A percentile compares a stretch with the other conserved stretches of the same genome.
Conservation (phyloP, 73 alveolate species). For the Halteria grandinella region DNA sequence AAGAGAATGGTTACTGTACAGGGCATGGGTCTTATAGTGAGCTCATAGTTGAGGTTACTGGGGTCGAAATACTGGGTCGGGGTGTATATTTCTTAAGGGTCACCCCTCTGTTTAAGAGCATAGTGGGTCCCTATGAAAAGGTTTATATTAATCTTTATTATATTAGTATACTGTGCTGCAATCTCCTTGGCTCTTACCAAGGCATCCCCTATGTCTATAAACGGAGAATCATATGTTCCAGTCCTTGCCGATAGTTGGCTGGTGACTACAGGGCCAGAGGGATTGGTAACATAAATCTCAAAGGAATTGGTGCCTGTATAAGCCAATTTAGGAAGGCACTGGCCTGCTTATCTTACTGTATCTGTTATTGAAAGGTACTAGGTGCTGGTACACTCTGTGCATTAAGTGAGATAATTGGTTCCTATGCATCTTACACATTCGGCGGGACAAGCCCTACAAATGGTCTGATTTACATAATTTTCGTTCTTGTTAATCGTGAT, state of each 20-base stretch:
- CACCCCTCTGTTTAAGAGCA: conserved; percentile 15
- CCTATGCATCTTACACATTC: conserved; percentile 22
- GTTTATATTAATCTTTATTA: conserved; percentile 17
- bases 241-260: conserved; percentile 18
- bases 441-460: conserved; percentile 11
- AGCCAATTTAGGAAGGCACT: conserved; percentile 3
- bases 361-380: conserved; percentile 19
- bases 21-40: conserved; percentile 34
- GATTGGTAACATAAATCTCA: conserved; percentile 30
- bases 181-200: conserved; percentile 16
- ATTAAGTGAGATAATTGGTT: background rate
- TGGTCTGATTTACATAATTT: background rate
- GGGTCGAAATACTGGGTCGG: conserved; percentile 43
- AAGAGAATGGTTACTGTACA: conserved; percentile 1
- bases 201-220: conserved; percentile 43
- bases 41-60: background rate
- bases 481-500: conserved; percentile 11
- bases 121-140: conserved; percentile 44
- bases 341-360: background rate
- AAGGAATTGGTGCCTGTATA: background rate
- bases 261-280: background rate
- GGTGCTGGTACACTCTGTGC: conserved; percentile 19
- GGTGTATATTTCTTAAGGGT: background rate
- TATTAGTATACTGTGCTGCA: conserved; percentile 44
- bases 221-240: conserved; percentile 21